Conservation (phyloP, 2,329 filamentous ascomycete species). For the Ascochyta koolunga region DNA sequence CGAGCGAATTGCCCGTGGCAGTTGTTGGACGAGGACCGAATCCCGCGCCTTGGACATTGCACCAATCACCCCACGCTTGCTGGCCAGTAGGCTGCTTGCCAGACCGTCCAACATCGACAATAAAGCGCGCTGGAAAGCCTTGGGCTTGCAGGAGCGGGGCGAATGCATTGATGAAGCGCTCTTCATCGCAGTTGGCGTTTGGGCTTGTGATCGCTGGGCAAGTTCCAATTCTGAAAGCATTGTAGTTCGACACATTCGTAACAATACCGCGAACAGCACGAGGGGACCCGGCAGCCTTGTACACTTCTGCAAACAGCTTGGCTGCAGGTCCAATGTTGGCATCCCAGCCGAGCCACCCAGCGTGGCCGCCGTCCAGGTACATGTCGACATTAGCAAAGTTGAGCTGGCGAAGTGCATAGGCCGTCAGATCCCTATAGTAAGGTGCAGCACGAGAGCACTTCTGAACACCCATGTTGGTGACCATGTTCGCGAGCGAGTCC, state of each 20-base stretch:
- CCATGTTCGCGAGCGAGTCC: slow-evolving; percentile 66
- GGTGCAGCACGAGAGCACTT: slow-evolving; percentile 61
- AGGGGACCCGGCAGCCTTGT: slow-evolving; percentile 55
- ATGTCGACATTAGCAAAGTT: slow-evolving; percentile 67
- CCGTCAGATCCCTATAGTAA: slow-evolving; percentile 62
- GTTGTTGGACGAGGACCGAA: slow-evolving; percentile 69
- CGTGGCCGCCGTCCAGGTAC: slow-evolving; percentile 69
- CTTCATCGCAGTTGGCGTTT: slow-evolving; percentile 60
- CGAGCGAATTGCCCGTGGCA: slow-evolving; percentile 63
- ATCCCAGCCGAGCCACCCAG: slow-evolving; percentile 68
- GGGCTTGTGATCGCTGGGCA: slow-evolving; percentile 54
- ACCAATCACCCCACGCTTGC: slow-evolving; percentile 69
- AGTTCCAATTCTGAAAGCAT: slow-evolving; percentile 56
- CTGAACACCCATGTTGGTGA: slow-evolving; percentile 63
- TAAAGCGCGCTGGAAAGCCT: slow-evolving; percentile 62
- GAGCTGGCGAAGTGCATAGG: slow-evolving; percentile 62
- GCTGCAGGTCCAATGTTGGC: slow-evolving; percentile 63
- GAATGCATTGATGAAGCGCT: slow-evolving; percentile 59
- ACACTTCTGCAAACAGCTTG: slow-evolving; percentile 55
- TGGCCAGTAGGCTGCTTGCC: slow-evolving; percentile 66
- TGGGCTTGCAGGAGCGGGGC: slow-evolving; percentile 55
- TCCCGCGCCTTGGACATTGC: slow-evolving; percentile 67
- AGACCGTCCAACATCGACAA: slow-evolving; percentile 61
- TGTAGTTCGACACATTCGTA: slow-evolving; percentile 66
- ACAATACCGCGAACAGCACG: slow-evolving; percentile 59